A percentile compares a stretch with the other conserved stretches of the same genome.
phyloP scores from a whole-genome alignment of 352 stramenopile genomes.

The Globisporangium uncinulatum region DNA sequence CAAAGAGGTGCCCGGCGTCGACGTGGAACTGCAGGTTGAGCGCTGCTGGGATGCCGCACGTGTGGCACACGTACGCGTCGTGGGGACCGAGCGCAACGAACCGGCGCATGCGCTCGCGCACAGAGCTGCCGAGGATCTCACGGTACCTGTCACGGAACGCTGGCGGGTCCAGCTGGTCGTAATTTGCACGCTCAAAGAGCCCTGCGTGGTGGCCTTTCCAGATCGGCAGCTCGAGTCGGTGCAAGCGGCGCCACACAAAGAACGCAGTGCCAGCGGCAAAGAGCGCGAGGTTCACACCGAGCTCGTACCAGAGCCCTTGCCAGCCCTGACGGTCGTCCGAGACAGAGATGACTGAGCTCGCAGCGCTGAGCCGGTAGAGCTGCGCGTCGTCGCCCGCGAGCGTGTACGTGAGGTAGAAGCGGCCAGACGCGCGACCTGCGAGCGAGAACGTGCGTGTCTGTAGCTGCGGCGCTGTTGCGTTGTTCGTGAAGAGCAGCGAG shows the following conservation, averaged over 20 bases:
- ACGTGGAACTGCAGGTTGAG: constrained; percentile 59
- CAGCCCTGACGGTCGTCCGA: constrained; percentile 39
- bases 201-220: constrained; percentile 50
- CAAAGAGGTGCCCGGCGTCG: constrained; percentile 60
- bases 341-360: constrained; percentile 52
- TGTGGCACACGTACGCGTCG: constrained; percentile 51
- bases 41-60: constrained; percentile 61
- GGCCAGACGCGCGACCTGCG: constrained; percentile 24
- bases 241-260: constrained; percentile 56
- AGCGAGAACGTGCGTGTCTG: constrained; percentile 40
- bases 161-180: constrained; percentile 37
- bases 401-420: constrained; percentile 57
- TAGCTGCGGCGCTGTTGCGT: constrained; percentile 3
- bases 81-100: constrained; percentile 45
- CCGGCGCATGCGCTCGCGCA: constrained; percentile 34
- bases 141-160: constrained; percentile 44
- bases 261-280: constrained; percentile 48
- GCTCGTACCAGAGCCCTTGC: constrained; percentile 63
- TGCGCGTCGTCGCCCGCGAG: constrained; percentile 31
- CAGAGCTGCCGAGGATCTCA: constrained; percentile 29
- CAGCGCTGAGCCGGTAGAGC: constrained; percentile 38
- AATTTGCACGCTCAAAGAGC: constrained; percentile 76
- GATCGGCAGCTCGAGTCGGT: constrained; percentile 48
- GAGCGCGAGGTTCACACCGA: constrained; percentile 53
- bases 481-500: constrained; percentile 27